Conservation (phyloP, 2,329 filamentous ascomycete species). For the Colletotrichum chrysophilum region DNA sequence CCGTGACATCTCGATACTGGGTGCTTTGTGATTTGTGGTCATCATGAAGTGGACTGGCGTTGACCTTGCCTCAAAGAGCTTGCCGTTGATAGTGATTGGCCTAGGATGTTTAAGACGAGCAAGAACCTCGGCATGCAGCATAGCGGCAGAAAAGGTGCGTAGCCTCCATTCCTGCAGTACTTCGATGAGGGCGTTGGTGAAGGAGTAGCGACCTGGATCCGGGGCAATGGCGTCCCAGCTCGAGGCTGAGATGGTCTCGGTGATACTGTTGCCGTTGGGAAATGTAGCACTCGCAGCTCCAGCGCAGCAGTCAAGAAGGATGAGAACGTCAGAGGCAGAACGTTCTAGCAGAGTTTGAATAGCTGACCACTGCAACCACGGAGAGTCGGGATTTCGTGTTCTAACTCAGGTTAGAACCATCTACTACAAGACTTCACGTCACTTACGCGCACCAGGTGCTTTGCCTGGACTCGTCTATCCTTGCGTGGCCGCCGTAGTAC, state of each 20-base stretch:
- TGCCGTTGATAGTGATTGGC: conserved; percentile 62
- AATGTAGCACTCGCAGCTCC: conserved; percentile 66
- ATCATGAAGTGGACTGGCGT: conserved; percentile 69
- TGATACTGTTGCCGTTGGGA: conserved; percentile 62
- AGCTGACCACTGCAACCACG: conserved; percentile 66
- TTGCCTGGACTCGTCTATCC: conserved; percentile 63
- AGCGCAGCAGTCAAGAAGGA: conserved; percentile 64
- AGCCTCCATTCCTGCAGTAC: conserved; percentile 62
- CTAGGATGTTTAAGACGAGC: conserved; percentile 65
- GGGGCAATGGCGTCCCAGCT: conserved; percentile 68
- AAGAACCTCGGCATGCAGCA: conserved; percentile 65
- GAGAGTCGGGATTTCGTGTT: conserved; percentile 55
- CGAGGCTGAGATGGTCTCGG: conserved; percentile 66
- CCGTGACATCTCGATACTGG: conserved; percentile 61
- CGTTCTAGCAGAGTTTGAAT: conserved; percentile 65
- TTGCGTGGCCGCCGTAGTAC: conserved; percentile 65
- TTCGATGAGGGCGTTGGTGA: conserved; percentile 64
- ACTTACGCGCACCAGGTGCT: conserved; percentile 66
- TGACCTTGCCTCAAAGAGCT: conserved; percentile 61
- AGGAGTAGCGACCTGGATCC: conserved; percentile 63
- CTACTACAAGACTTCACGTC: not conserved
- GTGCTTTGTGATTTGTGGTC: conserved; percentile 63
- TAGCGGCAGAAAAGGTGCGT: conserved; percentile 62
- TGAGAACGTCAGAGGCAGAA: conserved; percentile 61
- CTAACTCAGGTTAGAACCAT: conserved; percentile 29